Percentiles rank a stretch among this genome's conserved stretches.
These are phyloP conservation scores for Beta macrorhiza DNA, from an alignment of 179 eudicot genomes.

Conservation along the genomic window DNA sequence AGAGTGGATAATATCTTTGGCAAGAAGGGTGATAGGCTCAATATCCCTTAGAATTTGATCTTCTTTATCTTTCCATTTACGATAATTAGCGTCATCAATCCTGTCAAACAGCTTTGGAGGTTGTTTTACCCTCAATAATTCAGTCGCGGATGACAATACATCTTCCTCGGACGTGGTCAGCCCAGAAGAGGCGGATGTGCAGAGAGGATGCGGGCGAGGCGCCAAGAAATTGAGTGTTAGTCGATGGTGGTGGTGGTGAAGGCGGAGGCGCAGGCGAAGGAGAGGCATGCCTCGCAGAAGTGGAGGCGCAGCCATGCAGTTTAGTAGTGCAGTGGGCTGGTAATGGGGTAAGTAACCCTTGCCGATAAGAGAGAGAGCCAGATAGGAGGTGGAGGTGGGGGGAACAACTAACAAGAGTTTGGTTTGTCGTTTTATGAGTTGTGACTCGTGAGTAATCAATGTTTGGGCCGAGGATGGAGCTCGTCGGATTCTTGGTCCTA, in stretches of 20 bases:
- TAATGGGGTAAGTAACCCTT: no score
- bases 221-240: slow-evolving; percentile 22
- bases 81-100: slow-evolving; percentile 38
- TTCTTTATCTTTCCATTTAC: slow-evolving; percentile 62
- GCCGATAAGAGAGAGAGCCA: neutral
- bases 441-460: neutral
- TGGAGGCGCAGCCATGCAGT: slow-evolving; percentile 54
- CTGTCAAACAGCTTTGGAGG: slow-evolving; percentile 34
- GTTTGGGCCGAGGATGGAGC: neutral
- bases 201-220: slow-evolving; percentile 33
- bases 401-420: neutral
- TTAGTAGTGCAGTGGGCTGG: neutral
- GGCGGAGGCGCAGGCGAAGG: slow-evolving; percentile 46
- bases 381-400: no score
- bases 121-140: slow-evolving; percentile 29
- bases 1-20: slow-evolving; percentile 69
- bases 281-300: slow-evolving; percentile 43
- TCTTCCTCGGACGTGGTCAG: slow-evolving; percentile 29
- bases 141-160: neutral
- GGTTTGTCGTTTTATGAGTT: neutral
- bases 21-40: slow-evolving; percentile 48
- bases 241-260: slow-evolving; percentile 22
- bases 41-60: slow-evolving; percentile 53
- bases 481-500: neutral
- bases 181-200: slow-evolving; percentile 32